phyloP scores from a whole-genome alignment of 2,329 filamentous ascomycete genomes.

The Nigrograna mackinnonii region DNA sequence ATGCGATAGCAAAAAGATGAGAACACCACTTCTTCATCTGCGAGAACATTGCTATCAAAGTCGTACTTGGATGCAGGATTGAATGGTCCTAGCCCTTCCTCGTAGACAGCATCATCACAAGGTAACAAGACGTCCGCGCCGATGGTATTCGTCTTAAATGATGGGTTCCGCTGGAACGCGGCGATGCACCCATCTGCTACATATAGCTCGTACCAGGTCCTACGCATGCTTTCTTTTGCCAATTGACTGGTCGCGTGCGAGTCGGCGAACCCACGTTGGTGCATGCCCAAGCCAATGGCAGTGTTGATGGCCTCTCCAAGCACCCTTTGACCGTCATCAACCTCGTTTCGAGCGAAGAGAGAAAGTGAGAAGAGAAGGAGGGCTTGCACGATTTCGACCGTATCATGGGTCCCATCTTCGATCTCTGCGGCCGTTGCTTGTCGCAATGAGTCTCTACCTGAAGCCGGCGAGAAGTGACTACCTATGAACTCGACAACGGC shows the following conservation, averaged over 20 bases:
- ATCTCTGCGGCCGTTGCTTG: constrained; percentile 13
- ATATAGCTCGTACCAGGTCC: constrained; percentile 86
- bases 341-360: constrained; percentile 72
- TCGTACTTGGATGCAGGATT: constrained; percentile 62
- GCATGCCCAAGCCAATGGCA: constrained; percentile 74
- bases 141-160: constrained; percentile 67
- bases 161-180: constrained; percentile 71
- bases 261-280: constrained; percentile 67
- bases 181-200: constrained; percentile 79
- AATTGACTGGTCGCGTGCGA: constrained; percentile 64
- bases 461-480: constrained; percentile 50
- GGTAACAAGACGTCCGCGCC: constrained; percentile 71
- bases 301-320: constrained; percentile 69
- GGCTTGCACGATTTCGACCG: constrained; percentile 68
- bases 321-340: constrained; percentile 65
- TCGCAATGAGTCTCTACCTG: constrained; percentile 43
- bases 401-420: constrained; percentile 12
- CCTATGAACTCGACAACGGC: constrained; percentile 57
- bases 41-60: constrained; percentile 73
- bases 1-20: constrained; percentile 84
- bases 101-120: constrained; percentile 72
- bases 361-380: constrained; percentile 74
- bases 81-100: constrained; percentile 12
- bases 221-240: constrained; percentile 76
- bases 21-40: constrained; percentile 68